These are phyloP conservation scores for Termitomyces sp. DNA, from an alignment of 768 basidiomycete species.

Conservation along the genomic window DNA sequence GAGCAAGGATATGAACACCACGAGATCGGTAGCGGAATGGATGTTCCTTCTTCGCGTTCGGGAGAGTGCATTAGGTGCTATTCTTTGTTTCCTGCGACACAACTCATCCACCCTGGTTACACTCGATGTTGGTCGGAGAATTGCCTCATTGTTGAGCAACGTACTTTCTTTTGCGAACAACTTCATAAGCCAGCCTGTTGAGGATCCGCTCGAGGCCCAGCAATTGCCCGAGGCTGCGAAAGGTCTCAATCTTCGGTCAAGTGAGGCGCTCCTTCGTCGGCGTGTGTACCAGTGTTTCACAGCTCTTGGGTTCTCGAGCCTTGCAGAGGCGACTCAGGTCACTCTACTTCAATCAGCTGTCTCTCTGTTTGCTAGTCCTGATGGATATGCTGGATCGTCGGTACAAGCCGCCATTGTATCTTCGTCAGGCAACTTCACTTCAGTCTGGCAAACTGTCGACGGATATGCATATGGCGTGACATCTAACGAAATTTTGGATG, in stretches of 20 bases:
- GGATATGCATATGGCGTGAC: conserved; percentile 93
- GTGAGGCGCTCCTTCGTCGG: conserved; percentile 79
- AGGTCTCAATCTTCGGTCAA: conserved; percentile 59
- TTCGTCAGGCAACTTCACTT: conserved; percentile 75
- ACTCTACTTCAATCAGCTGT: conserved; percentile 78
- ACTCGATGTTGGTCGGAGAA: conserved; percentile 84
- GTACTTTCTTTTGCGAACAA: conserved; percentile 84
- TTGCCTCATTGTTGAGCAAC: conserved; percentile 83
- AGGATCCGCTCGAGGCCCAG: conserved; percentile 50
- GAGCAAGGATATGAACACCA: conserved; percentile 69
- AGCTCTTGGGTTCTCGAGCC: conserved; percentile 68
- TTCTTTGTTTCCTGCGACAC: conserved; percentile 81
- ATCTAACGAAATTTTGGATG: conserved; percentile 48
- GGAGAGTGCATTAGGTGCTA: conserved; percentile 84
- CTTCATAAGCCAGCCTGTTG: conserved; percentile 66
- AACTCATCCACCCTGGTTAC: conserved; percentile 74
- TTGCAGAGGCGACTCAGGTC: conserved; percentile 79
- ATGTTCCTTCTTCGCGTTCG: conserved; percentile 85
- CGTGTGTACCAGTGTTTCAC: conserved; percentile 89
- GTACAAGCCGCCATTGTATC: conserved; percentile 91
- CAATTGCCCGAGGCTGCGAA: conserved; percentile 23
- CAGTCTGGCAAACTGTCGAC: conserved; percentile 82
- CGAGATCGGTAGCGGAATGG: conserved; percentile 77
- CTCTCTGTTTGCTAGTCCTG: conserved; percentile 79
- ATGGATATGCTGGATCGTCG: conserved; percentile 74